Base-by-base conservation (phyloP, 208 protist genomes). In the Leishmania turanica region DNA sequence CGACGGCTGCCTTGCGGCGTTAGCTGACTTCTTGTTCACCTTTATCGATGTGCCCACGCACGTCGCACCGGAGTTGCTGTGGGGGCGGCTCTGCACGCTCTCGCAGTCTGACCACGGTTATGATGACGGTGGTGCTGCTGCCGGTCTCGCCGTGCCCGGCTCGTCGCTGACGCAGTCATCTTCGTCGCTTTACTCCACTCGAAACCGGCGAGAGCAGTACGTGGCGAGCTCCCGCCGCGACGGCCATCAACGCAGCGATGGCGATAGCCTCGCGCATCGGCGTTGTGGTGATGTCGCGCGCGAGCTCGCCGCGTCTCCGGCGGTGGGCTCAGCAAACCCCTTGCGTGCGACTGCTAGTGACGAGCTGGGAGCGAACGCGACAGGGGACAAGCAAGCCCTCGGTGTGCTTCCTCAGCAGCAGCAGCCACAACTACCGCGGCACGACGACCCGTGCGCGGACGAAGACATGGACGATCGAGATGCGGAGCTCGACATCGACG, bases 61-160 rank as follows among this genome's bases (percentile, higher is more conserved):
- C 74, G 64, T 82, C 24, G 82, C 82, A 40, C 82, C 82, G 58
- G 82, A 86, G 78, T 64, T 82, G 40, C 27, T 86, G 19, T 86
- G 82, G 82, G 82, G 82, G 49, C 77, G 65, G 40, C 82, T 86
- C 42, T 86, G 82, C 56, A 31, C 69, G 1, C 73, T 82, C 13
- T 73, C 82, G 19, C 34, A 51, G 74, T 31, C 31, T 37, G 74
- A 40, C 37, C 51, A 34, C 17, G 51, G 72, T 27, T n/a, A 40
- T 9, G n/a, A 47, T 17, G 51, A 47, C 15, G 6, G 72, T 1
- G 34, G 34, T 7, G 9, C 19, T 58, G 72, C 6, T 64, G 47
- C 15, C 4, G 34, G 17, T 17, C n/a, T 62, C 51, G 15, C 51
- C 17, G 51, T 13, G 34, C 21, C 15, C 51, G 34, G 11, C 72